These are phyloP conservation scores for Penicillium sp. DNA, from an alignment of 2,329 filamentous ascomycete species.

Conservation along the genomic window DNA sequence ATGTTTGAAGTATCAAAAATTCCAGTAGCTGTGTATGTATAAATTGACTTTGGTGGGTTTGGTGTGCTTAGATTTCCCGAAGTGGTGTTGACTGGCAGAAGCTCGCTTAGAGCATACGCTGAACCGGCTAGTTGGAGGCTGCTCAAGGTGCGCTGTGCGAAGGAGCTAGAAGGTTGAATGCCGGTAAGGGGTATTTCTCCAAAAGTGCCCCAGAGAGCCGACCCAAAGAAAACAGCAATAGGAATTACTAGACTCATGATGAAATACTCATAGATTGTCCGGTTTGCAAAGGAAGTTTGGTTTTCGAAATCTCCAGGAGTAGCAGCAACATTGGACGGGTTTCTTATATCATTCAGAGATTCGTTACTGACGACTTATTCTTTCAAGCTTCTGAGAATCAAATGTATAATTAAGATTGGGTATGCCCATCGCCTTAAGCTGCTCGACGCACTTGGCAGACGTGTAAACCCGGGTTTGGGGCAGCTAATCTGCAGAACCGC, in stretches of 20 bases:
- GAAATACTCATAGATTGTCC: too few species aligned
- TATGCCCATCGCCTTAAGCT: not conserved
- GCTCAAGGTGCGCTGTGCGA: slow-evolving; percentile 23
- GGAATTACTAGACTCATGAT: slow-evolving; percentile 8
- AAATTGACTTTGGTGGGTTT: not conserved
- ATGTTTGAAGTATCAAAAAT: not conserved
- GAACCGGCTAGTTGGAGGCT: slow-evolving; percentile 24
- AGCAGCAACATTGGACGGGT: not conserved
- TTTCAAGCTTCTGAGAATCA: too few species aligned
- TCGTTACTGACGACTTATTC: too few species aligned
- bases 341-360: not conserved
- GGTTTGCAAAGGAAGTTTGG: too few species aligned
- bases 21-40: not conserved
- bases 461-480: not conserved
- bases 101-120: slow-evolving; percentile 12
- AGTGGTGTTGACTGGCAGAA: not conserved
- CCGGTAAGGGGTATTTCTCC: slow-evolving; percentile 25
- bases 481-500: not conserved
- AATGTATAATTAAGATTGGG: too few species aligned
- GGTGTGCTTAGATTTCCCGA: not conserved
- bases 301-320: not conserved
- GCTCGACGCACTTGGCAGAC: too few species aligned
- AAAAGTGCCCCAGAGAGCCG: slow-evolving; percentile 26
- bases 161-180: slow-evolving; percentile 19
- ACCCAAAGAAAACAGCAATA: slow-evolving; percentile 17